phyloP scores from a whole-genome alignment of 2,329 filamentous ascomycete genomes.

The Cytospora mali region DNA sequence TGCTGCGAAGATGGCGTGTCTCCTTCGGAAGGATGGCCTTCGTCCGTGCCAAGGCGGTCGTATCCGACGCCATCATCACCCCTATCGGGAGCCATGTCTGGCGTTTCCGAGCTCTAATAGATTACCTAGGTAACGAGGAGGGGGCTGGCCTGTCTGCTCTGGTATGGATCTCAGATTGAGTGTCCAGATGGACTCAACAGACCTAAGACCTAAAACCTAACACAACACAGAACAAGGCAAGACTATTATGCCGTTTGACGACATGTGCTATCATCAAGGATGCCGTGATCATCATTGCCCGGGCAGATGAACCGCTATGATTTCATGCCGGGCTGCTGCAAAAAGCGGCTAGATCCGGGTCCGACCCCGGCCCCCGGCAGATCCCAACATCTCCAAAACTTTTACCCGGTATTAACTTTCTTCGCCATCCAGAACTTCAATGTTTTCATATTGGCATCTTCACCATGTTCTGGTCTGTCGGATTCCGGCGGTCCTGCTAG shows the following conservation, averaged over 20 bases:
- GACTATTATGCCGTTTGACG: not conserved
- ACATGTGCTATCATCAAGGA: too few relatives aligned
- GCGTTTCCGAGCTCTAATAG: not conserved
- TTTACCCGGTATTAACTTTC: not conserved
- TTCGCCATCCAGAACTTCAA: not conserved
- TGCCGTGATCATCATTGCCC: not conserved
- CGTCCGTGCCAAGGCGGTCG: not conserved
- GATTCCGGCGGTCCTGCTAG: too few relatives aligned
- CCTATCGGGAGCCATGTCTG: slow-evolving; percentile 26
- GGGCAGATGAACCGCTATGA: slow-evolving; percentile 2
- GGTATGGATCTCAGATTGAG: not conserved
- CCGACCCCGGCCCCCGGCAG: not conserved
- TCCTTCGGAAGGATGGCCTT: not conserved
- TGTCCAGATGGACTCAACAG: not conserved
- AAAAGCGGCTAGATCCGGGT: not conserved
- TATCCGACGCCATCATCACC: slow-evolving; percentile 6
- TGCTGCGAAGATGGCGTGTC: slow-evolving; percentile 1
- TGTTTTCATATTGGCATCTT: not conserved
- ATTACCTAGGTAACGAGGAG: not conserved
- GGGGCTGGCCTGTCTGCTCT: not conserved
- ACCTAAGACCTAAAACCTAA: too few relatives aligned
- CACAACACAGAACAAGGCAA: too few relatives aligned
- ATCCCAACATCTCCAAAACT: not conserved
- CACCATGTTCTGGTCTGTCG: not conserved
- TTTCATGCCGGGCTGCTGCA: not conserved